A percentile compares a stretch with the other conserved stretches of the same genome.
These are phyloP conservation scores for Oryza glumipatula DNA, from an alignment of 176 grass and related monocot species.

Conservation along the genomic window DNA sequence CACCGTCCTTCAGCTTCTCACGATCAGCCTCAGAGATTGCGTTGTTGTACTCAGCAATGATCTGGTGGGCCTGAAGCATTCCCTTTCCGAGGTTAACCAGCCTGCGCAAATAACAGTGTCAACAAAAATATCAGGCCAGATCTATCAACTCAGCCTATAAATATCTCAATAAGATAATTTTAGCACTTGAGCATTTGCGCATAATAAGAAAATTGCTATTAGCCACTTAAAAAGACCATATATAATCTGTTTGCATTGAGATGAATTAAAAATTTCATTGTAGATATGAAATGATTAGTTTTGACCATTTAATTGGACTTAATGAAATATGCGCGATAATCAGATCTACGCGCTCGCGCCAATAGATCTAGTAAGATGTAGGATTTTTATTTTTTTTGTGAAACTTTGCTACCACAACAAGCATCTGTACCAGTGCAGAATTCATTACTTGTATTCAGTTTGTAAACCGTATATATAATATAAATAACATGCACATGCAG, in stretches of 20 bases:
- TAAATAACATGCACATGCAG: conserved; percentile 3
- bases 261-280: not conserved
- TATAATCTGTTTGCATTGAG: not conserved
- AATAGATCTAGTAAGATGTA: conserved; percentile 29
- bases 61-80: conserved; percentile 93
- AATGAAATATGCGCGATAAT: not conserved
- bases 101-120: conserved; percentile 39
- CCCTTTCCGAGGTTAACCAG: conserved; percentile 87
- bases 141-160: not conserved
- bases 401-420: not conserved
- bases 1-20: conserved; percentile 89
- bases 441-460: conserved; percentile 14
- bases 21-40: conserved; percentile 76
- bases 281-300: not conserved
- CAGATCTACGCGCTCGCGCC: conserved; percentile 7
- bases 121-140: conserved; percentile 13
- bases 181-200: not conserved
- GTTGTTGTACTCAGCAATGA: conserved; percentile 78
- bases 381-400: not conserved
- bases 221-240: not conserved
- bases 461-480: not conserved
- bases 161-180: not conserved
- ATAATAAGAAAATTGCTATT: not conserved
- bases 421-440: not conserved
- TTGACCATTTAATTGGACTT: not conserved